Percentiles rank a stretch among this genome's conserved stretches.
Evolutionary conservation across 1,139 yeast genomes (phyloP).

Genomic region (Debaryomyces coudertii): DNA sequence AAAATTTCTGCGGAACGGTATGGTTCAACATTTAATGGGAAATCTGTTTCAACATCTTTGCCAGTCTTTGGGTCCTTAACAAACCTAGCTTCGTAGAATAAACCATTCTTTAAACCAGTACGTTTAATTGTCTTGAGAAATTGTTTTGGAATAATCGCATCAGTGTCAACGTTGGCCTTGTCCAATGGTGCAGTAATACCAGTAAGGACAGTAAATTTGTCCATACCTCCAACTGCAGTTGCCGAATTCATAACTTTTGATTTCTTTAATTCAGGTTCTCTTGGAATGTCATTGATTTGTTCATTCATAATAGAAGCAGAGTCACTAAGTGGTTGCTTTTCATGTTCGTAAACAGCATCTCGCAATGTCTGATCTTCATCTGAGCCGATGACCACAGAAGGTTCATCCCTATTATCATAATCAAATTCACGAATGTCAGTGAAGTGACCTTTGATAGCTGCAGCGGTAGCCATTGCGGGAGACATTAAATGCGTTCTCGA

Average conservation of each 20-base stretch:
- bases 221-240: constrained; percentile 59
- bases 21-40: constrained; percentile 83
- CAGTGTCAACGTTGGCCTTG: constrained; percentile 95
- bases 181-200: constrained; percentile 94
- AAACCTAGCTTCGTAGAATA: constrained; percentile 88
- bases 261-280: constrained; percentile 39
- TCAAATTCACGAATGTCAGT: constrained; percentile 85
- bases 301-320: constrained; percentile 47
- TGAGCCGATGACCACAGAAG: constrained; percentile 59
- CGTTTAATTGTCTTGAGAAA: constrained; percentile 96
- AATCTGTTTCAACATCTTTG: constrained; percentile 80
- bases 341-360: constrained; percentile 71
- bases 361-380: constrained; percentile 63
- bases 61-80: constrained; percentile 65
- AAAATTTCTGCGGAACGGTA: constrained; percentile 78
- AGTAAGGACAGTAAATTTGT: constrained; percentile 71
- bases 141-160: constrained; percentile 97
- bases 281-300: constrained; percentile 60
- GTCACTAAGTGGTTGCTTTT: constrained; percentile 55
- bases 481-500: constrained; percentile 98
- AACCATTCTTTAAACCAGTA: constrained; percentile 86
- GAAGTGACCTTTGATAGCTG: constrained; percentile 89
- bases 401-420: constrained; percentile 61
- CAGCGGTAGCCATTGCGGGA: constrained; percentile 99
- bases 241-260: constrained; percentile 27